Evolutionary conservation across 768 basidiomycete genomes (phyloP), one percentile per base, ranked within the genome.

Genomic region (Cystoderma amianthinum): DNA sequence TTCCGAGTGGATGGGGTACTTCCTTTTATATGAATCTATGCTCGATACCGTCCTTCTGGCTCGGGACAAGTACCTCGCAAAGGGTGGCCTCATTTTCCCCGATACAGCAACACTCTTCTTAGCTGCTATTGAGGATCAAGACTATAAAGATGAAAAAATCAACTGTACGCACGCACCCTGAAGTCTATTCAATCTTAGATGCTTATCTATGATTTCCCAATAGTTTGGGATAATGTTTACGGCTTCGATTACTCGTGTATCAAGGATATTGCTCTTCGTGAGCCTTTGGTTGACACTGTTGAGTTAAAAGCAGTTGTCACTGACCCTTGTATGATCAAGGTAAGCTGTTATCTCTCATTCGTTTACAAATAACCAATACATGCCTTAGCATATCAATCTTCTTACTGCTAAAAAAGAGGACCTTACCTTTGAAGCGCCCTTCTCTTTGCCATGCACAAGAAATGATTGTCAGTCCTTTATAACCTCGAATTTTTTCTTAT

Each of bases 1-100:
- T 58, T 96, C 93, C 46, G 96, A 99, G 62, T 99, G 95, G 96
- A 99, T 99, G 96, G 96, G 96, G 32, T 99, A 99, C 68, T 97
- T 98, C 76, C 72, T 98, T 38, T 79, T 99, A 23, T 98, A 98
- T 70, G 96, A 98, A 62, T 94, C 92, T 56, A 98, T 99, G 96
- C 81, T 98, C 50, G 95, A 99, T 67, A 97, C 94, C 18, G 96
- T 99, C 42, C 80, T 99, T 32, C 74, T 94, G 36, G 96, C 96
- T 5, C 80, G 96, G 44, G 96, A 99, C 74, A 90, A 89, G 63
- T 98, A 96, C 70, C 80, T 99, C 53, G 92, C 87, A 52, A 80
- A 80, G 38, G 88, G 68, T 33, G 96, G 96, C 42, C 72, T 88
- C 38, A 89, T 99, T 59, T 98, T 99, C 73, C 96, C 96, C 7